Base-by-base conservation (phyloP, 768 basidiomycete species). In the Termitomyces sp. region DNA sequence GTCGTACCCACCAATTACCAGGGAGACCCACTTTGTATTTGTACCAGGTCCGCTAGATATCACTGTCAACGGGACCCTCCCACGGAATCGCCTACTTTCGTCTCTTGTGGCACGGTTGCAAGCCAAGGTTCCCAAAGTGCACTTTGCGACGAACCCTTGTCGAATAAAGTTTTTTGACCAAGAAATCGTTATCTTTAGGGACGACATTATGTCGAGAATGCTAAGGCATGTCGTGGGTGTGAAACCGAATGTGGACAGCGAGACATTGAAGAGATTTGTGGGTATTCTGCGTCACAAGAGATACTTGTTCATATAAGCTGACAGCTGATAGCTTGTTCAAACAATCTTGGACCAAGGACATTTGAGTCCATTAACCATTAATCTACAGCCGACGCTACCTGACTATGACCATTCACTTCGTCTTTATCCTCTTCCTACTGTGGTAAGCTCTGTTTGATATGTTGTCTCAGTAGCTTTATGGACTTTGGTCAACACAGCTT, bases 11-110 rank as follows among this genome's bases (percentile, higher is more conserved):
- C 68, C 78, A 42, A 86, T 98, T 48, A 82, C 85, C 20, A 81
- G 85, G 6, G 73, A 73, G 41, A 94, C 94, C 0, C 92, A 95
- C 66, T 97, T 98, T 69, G 82, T 98, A 50, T 84, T 99, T 59
- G 88, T 98, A 20, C 97, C 97, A 5, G 97, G 97, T 6, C 97
- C 97, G 2, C 74, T 91, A 48, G 97, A 99, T 71, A 80, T 96
- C 23, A 86, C 89, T 1, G 76, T 89, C 52, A 92, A 92, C 52
- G 78, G 86, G 10, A 82, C 87, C 20, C 72, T 97, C 12, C 97
- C 97, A 27, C 85, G 92, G 31, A 83, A 84, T 38, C 82, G 91
- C 1, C 76, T 99, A 27, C 81, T 98, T 4, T 82, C 89, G 1
- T 80, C 84, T 2, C 85, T 98, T 62, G 79, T 84, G 0, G 71